Evolutionary conservation across 73 alveolate species (phyloP).

Genomic region (Blepharisma stoltei): DNA sequence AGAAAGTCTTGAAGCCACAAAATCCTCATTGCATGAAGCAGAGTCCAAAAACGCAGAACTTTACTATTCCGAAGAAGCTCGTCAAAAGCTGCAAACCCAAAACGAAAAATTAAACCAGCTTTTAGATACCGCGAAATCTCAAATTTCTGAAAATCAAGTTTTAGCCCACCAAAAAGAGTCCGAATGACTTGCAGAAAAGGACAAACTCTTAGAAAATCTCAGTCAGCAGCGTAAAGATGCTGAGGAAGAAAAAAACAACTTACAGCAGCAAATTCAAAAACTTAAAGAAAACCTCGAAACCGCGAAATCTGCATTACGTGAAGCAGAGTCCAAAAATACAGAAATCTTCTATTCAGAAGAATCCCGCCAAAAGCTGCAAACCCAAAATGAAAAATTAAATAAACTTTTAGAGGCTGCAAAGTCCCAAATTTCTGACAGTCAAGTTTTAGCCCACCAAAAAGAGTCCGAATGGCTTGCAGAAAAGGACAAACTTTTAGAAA

Average conservation of each 20-base stretch:
- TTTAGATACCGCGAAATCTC: background rate
- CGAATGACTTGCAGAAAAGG: constrained; percentile 4
- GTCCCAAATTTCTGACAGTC: background rate
- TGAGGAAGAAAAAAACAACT: constrained; percentile 29
- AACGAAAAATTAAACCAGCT: constrained; percentile 13
- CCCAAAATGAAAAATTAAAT: background rate
- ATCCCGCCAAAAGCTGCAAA: background rate
- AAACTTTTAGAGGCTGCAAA: background rate
- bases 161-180: constrained; percentile 12
- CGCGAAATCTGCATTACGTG: background rate
- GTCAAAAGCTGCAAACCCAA: background rate
- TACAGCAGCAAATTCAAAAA: constrained; percentile 4
- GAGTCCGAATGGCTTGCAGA: background rate
- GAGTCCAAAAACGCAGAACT: constrained; percentile 18
- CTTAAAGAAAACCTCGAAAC: background rate
- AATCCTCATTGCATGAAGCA: background rate
- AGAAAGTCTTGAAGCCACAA: constrained; percentile 3
- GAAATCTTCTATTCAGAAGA: background rate
- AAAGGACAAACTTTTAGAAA: background rate
- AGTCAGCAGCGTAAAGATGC: constrained; percentile 1
- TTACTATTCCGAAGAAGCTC: background rate
- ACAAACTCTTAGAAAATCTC: background rate
- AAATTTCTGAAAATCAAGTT: constrained; percentile 24
- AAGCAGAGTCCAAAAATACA: background rate
- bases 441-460: background rate